phyloP scores from a whole-genome alignment of 2,329 filamentous ascomycete genomes.

The Fusarium sp. region DNA sequence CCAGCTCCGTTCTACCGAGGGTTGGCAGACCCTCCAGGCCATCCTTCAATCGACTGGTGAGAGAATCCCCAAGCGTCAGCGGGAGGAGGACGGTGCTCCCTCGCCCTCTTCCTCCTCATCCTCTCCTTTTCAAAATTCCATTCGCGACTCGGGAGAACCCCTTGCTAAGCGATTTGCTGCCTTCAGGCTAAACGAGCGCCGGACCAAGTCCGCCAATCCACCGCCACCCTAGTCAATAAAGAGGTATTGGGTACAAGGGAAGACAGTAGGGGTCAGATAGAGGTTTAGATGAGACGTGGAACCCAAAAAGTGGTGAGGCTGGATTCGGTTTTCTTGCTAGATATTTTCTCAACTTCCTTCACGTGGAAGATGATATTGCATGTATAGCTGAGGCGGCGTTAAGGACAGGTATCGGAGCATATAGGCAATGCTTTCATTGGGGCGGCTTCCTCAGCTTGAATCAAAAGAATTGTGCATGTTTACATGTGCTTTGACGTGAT shows the following conservation, averaged over 20 bases:
- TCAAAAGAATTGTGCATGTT: neutral
- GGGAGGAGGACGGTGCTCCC: slow-evolving; percentile 49
- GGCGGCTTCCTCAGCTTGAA: slow-evolving; percentile 10
- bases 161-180: slow-evolving; percentile 74
- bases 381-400: slow-evolving; percentile 31
- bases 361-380: slow-evolving; percentile 24
- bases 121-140: slow-evolving; percentile 43
- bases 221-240: slow-evolving; percentile 37
- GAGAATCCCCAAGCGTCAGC: slow-evolving; percentile 81
- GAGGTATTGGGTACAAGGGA: slow-evolving; percentile 11
- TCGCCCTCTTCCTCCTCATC: slow-evolving; percentile 43
- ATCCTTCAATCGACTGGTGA: slow-evolving; percentile 98
- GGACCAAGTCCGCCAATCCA: slow-evolving; percentile 37
- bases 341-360: slow-evolving; percentile 22
- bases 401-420: slow-evolving; percentile 31
- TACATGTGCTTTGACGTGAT: neutral
- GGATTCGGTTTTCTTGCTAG: slow-evolving; percentile 1
- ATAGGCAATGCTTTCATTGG: slow-evolving; percentile 17
- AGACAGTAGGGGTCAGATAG: neutral
- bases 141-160: slow-evolving; percentile 58
- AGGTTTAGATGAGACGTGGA: neutral
- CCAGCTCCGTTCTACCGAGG: slow-evolving; percentile 84
- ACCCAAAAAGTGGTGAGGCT: slow-evolving; percentile 4
- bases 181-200: slow-evolving; percentile 67
- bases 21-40: slow-evolving; percentile 93